Base-by-base conservation (phyloP, 2,329 filamentous ascomycete species). In the Dactylellina cionopaga region DNA sequence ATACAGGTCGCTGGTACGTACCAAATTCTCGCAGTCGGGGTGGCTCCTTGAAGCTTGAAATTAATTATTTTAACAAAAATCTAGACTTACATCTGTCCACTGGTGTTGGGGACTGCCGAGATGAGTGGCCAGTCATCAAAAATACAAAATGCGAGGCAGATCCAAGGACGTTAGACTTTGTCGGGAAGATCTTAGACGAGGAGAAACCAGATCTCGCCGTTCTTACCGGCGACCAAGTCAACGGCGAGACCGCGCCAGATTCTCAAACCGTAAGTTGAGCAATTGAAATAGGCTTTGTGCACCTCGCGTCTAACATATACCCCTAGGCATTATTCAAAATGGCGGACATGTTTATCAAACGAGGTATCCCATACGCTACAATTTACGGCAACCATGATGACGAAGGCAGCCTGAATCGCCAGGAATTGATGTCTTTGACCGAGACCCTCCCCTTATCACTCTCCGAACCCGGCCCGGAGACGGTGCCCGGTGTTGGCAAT, bases 371-470 rank as follows among this genome's bases (percentile, higher is more conserved):
- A 0, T 98, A 96, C 78, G 91, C 92, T 13, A 89, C 90, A 72
- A 98, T 99, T 70, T 97, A 98, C 78, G 95, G 95, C 64, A 99
- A 99, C 80, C 95, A 99, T 80, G 95, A 99, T 78, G 94, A 98
- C 77, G 94, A 98, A 83, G 89, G 89, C 31, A 88, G 91, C 46
- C 85, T 97, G 75, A 87, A 89, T 13, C 90, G 95, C 63, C 83
- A 86, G 3, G 86, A 87, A 1, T 89, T 95, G 78, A 98, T 99
- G 93, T 84, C 88, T 2, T 84, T 99, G 11, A 88, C 96, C 77
- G 89, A 96, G 79, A 88, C 89, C 0, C 85, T 99, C 0, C 95
- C 95, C 0, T 97, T 92, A 80, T 97, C 92, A 1, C 85, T 99
- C 17, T 92, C 92, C n/a, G 83, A 86, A 72, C 87, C 92, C 3